phyloP scores from a whole-genome alignment of 2,329 filamentous ascomycete species.

The Chaetomium strumarium region DNA sequence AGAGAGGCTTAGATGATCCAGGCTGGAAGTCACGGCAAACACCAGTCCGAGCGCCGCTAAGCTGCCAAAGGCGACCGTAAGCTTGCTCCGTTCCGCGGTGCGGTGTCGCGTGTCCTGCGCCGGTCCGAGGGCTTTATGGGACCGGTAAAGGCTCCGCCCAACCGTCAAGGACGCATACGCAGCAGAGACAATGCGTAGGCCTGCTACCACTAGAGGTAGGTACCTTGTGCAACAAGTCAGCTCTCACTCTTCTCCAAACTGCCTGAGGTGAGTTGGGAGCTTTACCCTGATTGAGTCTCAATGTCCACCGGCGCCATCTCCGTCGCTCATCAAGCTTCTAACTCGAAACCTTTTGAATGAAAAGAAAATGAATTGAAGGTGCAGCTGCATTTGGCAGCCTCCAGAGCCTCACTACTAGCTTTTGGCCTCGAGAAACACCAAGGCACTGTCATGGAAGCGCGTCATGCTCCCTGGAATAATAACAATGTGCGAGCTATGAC shows the following conservation, averaged over 20 bases:
- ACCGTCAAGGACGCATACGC: slow-evolving; percentile 32
- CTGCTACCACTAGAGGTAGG: slow-evolving; percentile 28
- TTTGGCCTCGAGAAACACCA: no score
- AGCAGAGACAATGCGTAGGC: slow-evolving; percentile 26
- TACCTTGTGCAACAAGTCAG: slow-evolving; percentile 23
- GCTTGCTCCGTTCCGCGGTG: slow-evolving; percentile 29
- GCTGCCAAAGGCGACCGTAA: slow-evolving; percentile 31
- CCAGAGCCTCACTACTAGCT: no score
- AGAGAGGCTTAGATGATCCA: slow-evolving; percentile 31
- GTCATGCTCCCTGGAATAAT: no score
- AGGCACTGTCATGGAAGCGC: no score
- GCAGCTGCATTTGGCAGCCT: no score
- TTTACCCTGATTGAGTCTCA: slow-evolving; percentile 5
- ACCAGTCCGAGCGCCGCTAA: slow-evolving; percentile 29
- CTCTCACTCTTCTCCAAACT: neutral
- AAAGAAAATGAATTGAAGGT: neutral
- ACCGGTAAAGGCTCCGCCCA: slow-evolving; percentile 31
- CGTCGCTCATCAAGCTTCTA: neutral
- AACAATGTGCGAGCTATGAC: no score
- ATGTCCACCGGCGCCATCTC: slow-evolving; percentile 13
- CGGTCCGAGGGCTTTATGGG: slow-evolving; percentile 32
- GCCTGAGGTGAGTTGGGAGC: neutral
- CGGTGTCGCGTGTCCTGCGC: slow-evolving; percentile 34
- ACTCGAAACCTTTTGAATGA: neutral
- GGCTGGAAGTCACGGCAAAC: slow-evolving; percentile 28